Conservation (phyloP, 306 rosid genomes). For the Quercus mongolica region DNA sequence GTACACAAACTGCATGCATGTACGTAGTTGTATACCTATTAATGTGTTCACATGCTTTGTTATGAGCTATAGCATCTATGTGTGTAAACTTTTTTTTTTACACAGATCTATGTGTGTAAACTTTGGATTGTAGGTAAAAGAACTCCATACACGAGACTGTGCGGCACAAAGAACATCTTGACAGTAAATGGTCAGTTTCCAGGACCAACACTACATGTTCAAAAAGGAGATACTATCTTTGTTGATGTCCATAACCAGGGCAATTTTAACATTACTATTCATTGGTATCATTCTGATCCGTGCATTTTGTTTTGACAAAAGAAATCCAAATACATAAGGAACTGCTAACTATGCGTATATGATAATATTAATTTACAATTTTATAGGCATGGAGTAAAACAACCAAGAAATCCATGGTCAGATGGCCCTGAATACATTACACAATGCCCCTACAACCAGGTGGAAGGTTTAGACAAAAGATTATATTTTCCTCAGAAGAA, state of each 20-base stretch:
- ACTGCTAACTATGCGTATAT: too few relatives aligned
- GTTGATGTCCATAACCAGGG: conserved; percentile 42
- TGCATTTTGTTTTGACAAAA: background rate
- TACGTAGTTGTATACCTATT: background rate
- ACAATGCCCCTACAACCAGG: conserved; percentile 51
- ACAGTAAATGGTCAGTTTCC: conserved; percentile 51
- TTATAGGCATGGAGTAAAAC: conserved; percentile 53
- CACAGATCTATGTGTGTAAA: background rate
- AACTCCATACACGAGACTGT: conserved; percentile 22
- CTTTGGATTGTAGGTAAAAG: conserved; percentile 21
- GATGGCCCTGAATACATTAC: conserved; percentile 50
- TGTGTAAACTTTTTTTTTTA: too few relatives aligned
- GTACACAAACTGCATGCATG: background rate
- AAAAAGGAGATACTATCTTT: conserved; percentile 33
- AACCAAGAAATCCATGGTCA: conserved; percentile 49
- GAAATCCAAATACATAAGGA: too few relatives aligned
- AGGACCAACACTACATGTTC: conserved; percentile 40
- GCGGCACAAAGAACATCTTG: conserved; percentile 44
- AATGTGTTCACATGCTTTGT: background rate
- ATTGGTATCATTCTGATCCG: conserved; percentile 30
- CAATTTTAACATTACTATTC: conserved; percentile 45
- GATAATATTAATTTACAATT: too few relatives aligned
- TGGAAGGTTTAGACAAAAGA: conserved; percentile 29
- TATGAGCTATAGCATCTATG: too few relatives aligned
- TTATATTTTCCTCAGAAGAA: conserved; percentile 39